Evolutionary conservation across 192 early-diverging fungal species (phyloP).

Genomic region (Mortierella antarctica): DNA sequence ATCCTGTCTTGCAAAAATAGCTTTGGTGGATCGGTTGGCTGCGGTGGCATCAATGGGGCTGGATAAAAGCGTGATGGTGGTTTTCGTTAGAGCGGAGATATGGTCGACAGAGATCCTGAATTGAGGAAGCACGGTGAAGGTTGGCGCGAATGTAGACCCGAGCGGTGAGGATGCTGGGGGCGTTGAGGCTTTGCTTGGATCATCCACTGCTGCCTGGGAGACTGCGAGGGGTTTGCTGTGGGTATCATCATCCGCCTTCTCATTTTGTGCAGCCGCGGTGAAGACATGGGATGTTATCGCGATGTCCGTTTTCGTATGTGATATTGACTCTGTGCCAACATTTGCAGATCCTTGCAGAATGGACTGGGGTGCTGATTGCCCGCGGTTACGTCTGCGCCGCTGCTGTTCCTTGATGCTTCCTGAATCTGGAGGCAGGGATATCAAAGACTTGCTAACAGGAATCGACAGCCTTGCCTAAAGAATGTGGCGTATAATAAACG

Average conservation of each 20-base stretch:
- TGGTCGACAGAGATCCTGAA: slow-evolving; percentile 37
- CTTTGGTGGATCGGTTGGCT: not conserved
- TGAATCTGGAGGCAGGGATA: not conserved
- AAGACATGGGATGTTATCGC: too few species aligned
- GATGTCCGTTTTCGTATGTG: too few species aligned
- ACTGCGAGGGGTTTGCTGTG: slow-evolving; percentile 1
- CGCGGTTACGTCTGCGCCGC: not conserved
- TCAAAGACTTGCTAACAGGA: slow-evolving; percentile 19
- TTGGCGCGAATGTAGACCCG: not conserved
- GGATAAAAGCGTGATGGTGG: slow-evolving; percentile 33
- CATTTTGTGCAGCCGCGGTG: not conserved
- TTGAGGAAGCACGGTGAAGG: slow-evolving; percentile 25
- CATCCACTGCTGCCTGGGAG: not conserved
- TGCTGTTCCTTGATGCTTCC: not conserved
- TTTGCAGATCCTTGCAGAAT: too few species aligned
- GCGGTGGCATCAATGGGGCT: not conserved
- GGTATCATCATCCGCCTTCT: slow-evolving; percentile 13
- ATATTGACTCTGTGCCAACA: too few species aligned
- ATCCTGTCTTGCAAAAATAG: slow-evolving; percentile 16
- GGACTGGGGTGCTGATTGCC: too few species aligned
- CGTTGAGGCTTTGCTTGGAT: not conserved
- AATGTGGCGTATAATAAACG: not conserved
- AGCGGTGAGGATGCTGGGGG: not conserved
- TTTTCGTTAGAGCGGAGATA: slow-evolving; percentile 40
- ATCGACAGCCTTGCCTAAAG: slow-evolving; percentile 31